A percentile compares a stretch with the other conserved stretches of the same genome.
Conservation (phyloP, 2,329 filamentous ascomycete genomes). For the Cladosporium sp. region DNA sequence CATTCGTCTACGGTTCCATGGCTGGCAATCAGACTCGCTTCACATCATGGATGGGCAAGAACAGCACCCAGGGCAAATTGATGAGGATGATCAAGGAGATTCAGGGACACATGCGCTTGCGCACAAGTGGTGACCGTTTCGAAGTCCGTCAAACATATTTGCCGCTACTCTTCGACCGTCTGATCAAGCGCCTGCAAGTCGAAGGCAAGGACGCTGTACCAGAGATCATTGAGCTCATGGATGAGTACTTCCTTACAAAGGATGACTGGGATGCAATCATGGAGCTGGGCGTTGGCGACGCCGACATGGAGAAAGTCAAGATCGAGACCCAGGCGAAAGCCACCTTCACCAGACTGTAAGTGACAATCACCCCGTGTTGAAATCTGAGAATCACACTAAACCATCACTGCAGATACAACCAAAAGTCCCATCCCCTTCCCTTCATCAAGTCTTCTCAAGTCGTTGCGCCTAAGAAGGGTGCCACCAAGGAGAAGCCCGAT, state of each 20-base stretch:
- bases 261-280: slow-evolving; percentile 92
- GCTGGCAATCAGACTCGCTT: slow-evolving; percentile 63
- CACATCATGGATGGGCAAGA: slow-evolving; percentile 90
- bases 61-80: slow-evolving; percentile 75
- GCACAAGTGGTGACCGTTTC: slow-evolving; percentile 82
- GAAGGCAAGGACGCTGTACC: slow-evolving; percentile 79
- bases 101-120: slow-evolving; percentile 92
- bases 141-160: slow-evolving; percentile 94
- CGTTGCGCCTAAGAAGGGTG: slow-evolving; percentile 63
- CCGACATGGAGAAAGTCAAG: slow-evolving; percentile 68
- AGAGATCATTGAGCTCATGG: slow-evolving; percentile 90
- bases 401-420: slow-evolving; percentile 65
- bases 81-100: slow-evolving; percentile 84
- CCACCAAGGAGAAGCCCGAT: slow-evolving; percentile 76
- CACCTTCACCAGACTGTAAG: slow-evolving; percentile 81
- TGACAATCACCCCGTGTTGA: slow-evolving; percentile 23
- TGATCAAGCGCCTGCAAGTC: slow-evolving; percentile 66
- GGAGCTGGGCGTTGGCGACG: slow-evolving; percentile 83
- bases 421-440: slow-evolving; percentile 78
- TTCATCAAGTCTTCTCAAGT: slow-evolving; percentile 92
- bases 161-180: slow-evolving; percentile 76
- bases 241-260: slow-evolving; percentile 89
- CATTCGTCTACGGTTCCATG: slow-evolving; percentile 76
- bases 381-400: slow-evolving; percentile 17
- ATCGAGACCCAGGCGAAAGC: slow-evolving; percentile 83